These are phyloP conservation scores for Boechera retrofracta DNA, from an alignment of 345 rosid species.

Conservation along the genomic window DNA sequence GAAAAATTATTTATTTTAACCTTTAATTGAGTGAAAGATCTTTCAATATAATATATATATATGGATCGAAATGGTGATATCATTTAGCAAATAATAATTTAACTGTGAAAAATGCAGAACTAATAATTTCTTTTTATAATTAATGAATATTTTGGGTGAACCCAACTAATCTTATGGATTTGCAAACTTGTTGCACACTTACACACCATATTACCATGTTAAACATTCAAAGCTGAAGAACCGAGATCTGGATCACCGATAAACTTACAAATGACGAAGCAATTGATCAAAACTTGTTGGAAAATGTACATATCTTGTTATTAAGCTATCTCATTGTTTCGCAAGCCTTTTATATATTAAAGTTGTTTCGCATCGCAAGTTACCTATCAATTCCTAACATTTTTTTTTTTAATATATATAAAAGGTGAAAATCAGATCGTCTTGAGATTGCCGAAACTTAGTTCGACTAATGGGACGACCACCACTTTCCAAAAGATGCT, in stretches of 20 bases:
- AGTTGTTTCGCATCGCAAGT: slow-evolving; percentile 16
- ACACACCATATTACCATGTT: too few species aligned
- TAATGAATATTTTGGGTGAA: too few species aligned
- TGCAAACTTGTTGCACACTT: too few species aligned
- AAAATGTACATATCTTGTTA: not conserved
- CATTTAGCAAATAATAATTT: not conserved
- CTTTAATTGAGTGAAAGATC: not conserved
- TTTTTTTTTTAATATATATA: not conserved
- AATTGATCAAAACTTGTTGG: not conserved
- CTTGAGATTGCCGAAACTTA: slow-evolving; percentile 68
- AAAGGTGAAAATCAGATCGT: slow-evolving; percentile 66
- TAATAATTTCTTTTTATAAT: too few species aligned
- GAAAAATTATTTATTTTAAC: not conserved
- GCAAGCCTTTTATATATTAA: not conserved
- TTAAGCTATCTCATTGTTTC: not conserved
- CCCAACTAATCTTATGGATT: too few species aligned
- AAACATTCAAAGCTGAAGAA: too few species aligned
- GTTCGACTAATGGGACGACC: slow-evolving; percentile 77
- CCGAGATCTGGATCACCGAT: too few species aligned
- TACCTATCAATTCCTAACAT: slow-evolving; percentile 14
- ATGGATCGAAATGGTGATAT: not conserved
- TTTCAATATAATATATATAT: not conserved
- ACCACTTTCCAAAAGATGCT: slow-evolving; percentile 95
- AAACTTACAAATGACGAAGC: too few species aligned
- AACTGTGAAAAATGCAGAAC: too few species aligned